A percentile compares a stretch with the other conserved stretches of the same genome.
phyloP scores from a whole-genome alignment of 2,329 filamentous ascomycete species.

The Helicocarpus griseus region DNA sequence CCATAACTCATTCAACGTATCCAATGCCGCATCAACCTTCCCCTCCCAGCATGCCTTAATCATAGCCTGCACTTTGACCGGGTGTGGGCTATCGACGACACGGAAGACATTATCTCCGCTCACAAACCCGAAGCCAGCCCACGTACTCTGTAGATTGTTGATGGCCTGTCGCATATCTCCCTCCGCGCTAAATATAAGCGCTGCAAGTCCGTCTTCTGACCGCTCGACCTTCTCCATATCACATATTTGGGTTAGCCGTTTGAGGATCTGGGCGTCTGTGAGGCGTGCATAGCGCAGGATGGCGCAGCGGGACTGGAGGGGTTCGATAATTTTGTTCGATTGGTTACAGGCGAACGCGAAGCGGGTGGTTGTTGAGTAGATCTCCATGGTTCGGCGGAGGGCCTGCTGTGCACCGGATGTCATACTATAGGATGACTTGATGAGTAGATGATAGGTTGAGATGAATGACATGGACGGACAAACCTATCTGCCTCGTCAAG shows the following conservation, averaged over 20 bases:
- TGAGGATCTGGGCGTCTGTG: conserved; percentile 86
- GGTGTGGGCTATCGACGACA: conserved; percentile 93
- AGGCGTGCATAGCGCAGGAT: conserved; percentile 89
- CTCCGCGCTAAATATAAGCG: conserved; percentile 94
- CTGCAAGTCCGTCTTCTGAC: conserved; percentile 86
- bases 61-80: conserved; percentile 97
- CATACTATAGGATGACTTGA: too few relatives aligned
- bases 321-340: conserved; percentile 98
- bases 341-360: conserved; percentile 99
- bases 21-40: conserved; percentile 78
- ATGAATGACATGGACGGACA: too few relatives aligned
- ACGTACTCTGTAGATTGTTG: conserved; percentile 93
- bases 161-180: conserved; percentile 98
- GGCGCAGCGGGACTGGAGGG: conserved; percentile 91
- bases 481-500: conserved; percentile 89
- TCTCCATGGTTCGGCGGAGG: conserved; percentile 93
- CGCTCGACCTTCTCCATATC: conserved; percentile 84
- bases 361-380: conserved; percentile 89
- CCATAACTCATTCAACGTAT: conserved; percentile 84
- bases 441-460: too few relatives aligned
- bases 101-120: conserved; percentile 96
- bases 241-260: conserved; percentile 82
- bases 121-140: conserved; percentile 91
- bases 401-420: conserved; percentile 94
- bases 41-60: conserved; percentile 93